phyloP scores from a whole-genome alignment of 495 filamentous ascomycete species.

The Penicillium mononematosum region DNA sequence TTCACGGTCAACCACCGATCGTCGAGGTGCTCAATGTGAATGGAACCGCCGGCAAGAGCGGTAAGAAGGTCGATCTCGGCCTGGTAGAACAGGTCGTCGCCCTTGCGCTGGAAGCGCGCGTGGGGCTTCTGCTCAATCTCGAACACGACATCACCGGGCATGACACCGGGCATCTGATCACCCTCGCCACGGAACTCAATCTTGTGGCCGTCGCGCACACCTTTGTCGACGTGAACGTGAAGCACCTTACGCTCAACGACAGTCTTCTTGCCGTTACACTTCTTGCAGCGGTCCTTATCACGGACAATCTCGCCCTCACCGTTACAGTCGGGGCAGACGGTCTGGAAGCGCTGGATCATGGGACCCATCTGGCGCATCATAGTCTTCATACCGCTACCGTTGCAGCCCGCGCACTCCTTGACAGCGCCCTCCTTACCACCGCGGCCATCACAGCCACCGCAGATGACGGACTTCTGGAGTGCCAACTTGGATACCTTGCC shows the following conservation, averaged over 20 bases:
- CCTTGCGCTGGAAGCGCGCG: slow-evolving; percentile 88
- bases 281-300: slow-evolving; percentile 95
- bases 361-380: slow-evolving; percentile 99
- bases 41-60: slow-evolving; percentile 81
- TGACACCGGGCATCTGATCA: slow-evolving; percentile 90
- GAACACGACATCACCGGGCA: slow-evolving; percentile 93
- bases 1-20: slow-evolving; percentile 93
- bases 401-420: slow-evolving; percentile 84
- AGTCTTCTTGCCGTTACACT: slow-evolving; percentile 94
- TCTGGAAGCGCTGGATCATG: slow-evolving; percentile 99
- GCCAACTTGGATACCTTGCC: slow-evolving; percentile 98
- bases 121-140: slow-evolving; percentile 99
- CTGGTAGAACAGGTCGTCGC: slow-evolving; percentile 94
- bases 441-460: slow-evolving; percentile 88
- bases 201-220: slow-evolving; percentile 89
- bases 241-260: slow-evolving; percentile 95
- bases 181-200: slow-evolving; percentile 95
- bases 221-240: slow-evolving; percentile 95
- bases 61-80: slow-evolving; percentile 96
- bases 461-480: slow-evolving; percentile 96
- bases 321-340: slow-evolving; percentile 95
- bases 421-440: slow-evolving; percentile 97
- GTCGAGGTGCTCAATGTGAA: slow-evolving; percentile 95
- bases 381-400: slow-evolving; percentile 95
- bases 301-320: slow-evolving; percentile 95